phyloP scores from a whole-genome alignment of 2,329 filamentous ascomycete genomes.

The Paraphaeosphaeria sporulosa region DNA sequence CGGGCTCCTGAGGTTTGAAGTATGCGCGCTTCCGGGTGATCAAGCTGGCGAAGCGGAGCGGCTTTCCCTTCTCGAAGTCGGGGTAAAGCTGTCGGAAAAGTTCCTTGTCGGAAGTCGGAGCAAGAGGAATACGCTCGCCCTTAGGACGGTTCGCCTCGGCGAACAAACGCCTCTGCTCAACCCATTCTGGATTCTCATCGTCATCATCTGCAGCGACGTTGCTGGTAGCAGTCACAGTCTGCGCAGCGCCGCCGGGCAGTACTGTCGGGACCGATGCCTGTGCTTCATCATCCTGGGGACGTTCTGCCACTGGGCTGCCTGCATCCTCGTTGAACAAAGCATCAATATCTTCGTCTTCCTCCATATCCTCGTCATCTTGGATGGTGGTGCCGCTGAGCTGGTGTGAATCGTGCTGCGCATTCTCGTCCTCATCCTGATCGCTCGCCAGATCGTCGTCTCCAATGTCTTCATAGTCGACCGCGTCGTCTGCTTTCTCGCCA shows the following conservation, averaged over 20 bases:
- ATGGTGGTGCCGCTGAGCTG: slow-evolving; percentile 43
- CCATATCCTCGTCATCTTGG: slow-evolving; percentile 34
- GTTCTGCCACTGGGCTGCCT: slow-evolving; percentile 5
- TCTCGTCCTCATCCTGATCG: slow-evolving; percentile 57
- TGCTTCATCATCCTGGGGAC: not conserved
- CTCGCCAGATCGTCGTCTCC: slow-evolving; percentile 90
- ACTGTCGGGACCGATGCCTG: not conserved
- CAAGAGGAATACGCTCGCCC: slow-evolving; percentile 65
- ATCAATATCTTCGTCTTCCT: slow-evolving; percentile 64
- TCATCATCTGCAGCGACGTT: slow-evolving; percentile 32
- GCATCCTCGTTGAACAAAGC: slow-evolving; percentile 71
- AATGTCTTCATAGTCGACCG: slow-evolving; percentile 89
- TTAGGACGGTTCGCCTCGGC: slow-evolving; percentile 35
- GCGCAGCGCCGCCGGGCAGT: slow-evolving; percentile 12
- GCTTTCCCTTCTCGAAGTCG: slow-evolving; percentile 75
- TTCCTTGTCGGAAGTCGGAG: slow-evolving; percentile 76
- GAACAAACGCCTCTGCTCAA: slow-evolving; percentile 46
- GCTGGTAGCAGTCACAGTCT: slow-evolving; percentile 9
- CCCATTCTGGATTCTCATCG: slow-evolving; percentile 36
- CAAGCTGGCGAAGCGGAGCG: slow-evolving; percentile 81
- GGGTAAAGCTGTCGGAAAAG: slow-evolving; percentile 83
- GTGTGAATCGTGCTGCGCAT: slow-evolving; percentile 24
- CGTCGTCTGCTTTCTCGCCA: slow-evolving; percentile 87
- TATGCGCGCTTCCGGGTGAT: slow-evolving; percentile 81
- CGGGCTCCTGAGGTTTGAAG: slow-evolving; percentile 79